phyloP scores from a whole-genome alignment of 2,329 filamentous ascomycete species.

The Phialemonium atrogriseum region DNA sequence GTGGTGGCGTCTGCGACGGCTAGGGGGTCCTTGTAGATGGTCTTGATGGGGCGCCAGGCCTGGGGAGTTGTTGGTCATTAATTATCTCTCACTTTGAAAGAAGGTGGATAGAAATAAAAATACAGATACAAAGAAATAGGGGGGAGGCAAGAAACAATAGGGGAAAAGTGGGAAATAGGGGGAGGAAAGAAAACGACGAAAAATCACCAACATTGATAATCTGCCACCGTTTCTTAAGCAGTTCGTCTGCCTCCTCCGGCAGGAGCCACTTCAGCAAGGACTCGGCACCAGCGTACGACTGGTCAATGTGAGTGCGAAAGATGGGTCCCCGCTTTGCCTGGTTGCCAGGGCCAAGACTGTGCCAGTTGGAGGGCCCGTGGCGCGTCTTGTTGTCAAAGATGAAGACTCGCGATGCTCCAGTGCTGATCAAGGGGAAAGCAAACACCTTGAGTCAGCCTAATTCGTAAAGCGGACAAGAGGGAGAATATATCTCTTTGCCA shows the following conservation, averaged over 20 bases:
- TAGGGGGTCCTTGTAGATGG: slow-evolving; percentile 33
- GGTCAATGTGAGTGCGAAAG: slow-evolving; percentile 14
- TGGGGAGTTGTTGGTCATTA: no score
- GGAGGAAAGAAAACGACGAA: neutral
- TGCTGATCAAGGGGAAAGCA: no score
- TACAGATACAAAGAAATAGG: no score
- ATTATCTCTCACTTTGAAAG: slow-evolving; percentile 20
- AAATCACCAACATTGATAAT: slow-evolving; percentile 26
- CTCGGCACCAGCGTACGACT: slow-evolving; percentile 15
- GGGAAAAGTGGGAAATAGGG: neutral
- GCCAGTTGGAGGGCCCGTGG: slow-evolving; percentile 36
- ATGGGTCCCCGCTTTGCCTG: slow-evolving; percentile 39
- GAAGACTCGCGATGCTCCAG: slow-evolving; percentile 17
- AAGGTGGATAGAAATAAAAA: slow-evolving; percentile 4
- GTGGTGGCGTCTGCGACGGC: slow-evolving; percentile 29
- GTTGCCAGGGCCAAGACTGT: slow-evolving; percentile 54
- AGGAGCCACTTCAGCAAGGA: slow-evolving; percentile 9
- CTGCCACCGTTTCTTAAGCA: slow-evolving; percentile 25
- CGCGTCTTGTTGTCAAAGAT: slow-evolving; percentile 23
- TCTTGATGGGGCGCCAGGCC: slow-evolving; percentile 39
- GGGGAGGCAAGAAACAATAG: no score
- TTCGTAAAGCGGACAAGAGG: no score
- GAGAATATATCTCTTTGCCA: neutral
- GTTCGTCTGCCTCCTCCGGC: slow-evolving; percentile 12
- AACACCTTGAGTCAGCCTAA: no score